Evolutionary conservation across 257 asterid genomes (phyloP), one percentile per base, ranked within the genome.

Genomic region (Solanum infundibuliforme): DNA sequence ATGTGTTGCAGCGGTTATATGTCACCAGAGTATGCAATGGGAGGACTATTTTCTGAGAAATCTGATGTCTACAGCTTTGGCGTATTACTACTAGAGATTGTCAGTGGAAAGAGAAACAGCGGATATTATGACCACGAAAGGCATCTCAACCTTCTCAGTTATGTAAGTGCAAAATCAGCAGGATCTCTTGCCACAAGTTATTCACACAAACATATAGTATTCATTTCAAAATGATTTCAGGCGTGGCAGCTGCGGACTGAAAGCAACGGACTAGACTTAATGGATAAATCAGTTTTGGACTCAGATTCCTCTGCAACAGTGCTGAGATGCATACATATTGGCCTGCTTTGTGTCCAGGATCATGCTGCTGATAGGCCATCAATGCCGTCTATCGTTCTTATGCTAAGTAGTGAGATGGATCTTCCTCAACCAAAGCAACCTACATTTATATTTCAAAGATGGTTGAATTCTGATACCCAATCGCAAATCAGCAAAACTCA

Each of bases 311-410:
- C 39, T 27, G 77, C 27, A 41, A 95, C 94, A 75, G 87, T 93
- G 5, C 79, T 32, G 25, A 93, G 92, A 88, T 94, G 96, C 90
- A 90, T 95, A 48, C 91, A 94, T 21, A 92, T 93, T 9, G 96
- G 94, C 5, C 88, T 95, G 68, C 75, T 95, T 84, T 93, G 98
- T 86, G 96, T 95, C 29, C 97, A 95, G 83, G 93, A 95, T 75
- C 90, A 86, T 68, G 91, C 94, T 1, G 85, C 69, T 48, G 94
- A 93, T 31, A 89, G 98, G 43, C 95, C 98, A 0, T 66, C 91
- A 6, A 94, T 95, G 90, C 89, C 93, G 8, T 85, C 89, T 18
- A 92, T 94, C 10, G 88, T 87, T 38, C 79, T 86, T 55, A 55
- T 55, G 65, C 65, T 55, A 20, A 55, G 65, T 55, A 55, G 65